Base-by-base conservation (phyloP, 257 asterid genomes). In the Solanum rostratum region DNA sequence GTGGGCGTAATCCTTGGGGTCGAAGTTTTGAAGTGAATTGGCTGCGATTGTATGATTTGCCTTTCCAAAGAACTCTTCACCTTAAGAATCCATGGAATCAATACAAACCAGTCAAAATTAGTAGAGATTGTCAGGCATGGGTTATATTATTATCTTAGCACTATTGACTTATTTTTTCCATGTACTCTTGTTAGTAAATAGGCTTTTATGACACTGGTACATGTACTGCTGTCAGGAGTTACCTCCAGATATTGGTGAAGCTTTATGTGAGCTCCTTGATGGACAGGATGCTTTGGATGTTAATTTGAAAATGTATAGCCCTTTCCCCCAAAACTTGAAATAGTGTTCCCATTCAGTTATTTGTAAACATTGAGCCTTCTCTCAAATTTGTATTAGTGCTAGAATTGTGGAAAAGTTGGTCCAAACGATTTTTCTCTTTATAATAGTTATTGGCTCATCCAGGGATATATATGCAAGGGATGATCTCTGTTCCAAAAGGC, bases 121-220 rank as follows among this genome's bases (percentile, higher is more conserved):
- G 99, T 92, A 90, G 99, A 88, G 99, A 96, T 84, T 96, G 99
- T 83, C 98, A 96, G 99, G 98, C 95, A 89, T 59, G 59, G 41
- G 52, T 70, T 29, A 37, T 76, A 13, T 41, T 76, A 73, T 53
- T 83, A 65, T 81, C 18, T 22, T 29, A 16, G 20, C 79, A 73
- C 45, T 16, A 27, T 78, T 16, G n/a, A 11, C 6, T 78, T 78
- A 27, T 50, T 78, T 78, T 76, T 74, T 76, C 45, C 41, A 16
- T 78, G 46, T 76, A 49, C 27, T 27, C 27, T 18, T 71, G 83
- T 22, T 39, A 74, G 66, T 69, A 16, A 79, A 70, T 55, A 24
- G 71, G 84, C 57, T 63, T 88, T 71, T 80, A 84, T 88, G 86
- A 89, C 85, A 76, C 19, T 49, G 37, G 83, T 85, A 84, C 87